Evolutionary conservation across 345 rosid genomes (phyloP), one percentile per base, ranked within the genome.

Genomic region (Eucalyptus pumila): DNA sequence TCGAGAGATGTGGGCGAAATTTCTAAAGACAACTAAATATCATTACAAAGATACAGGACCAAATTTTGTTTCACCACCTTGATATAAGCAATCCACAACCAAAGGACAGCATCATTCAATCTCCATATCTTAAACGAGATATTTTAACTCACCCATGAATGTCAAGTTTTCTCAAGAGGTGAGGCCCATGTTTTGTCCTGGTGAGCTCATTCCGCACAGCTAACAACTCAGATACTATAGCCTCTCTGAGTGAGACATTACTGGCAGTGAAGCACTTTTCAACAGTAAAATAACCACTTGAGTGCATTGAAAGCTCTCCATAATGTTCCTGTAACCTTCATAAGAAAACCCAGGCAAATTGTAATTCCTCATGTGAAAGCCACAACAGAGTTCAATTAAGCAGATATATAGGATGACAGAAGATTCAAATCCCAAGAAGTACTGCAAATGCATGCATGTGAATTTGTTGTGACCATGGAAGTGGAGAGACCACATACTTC

Each of bases 281-380:
- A 88, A 97, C 94, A 15, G 97, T 95, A 91, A 96, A 97, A 89
- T 98, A 96, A 90, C 99, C 97, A 24, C 98, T 96, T 5, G 95
- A 90, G 62, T 93, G 92, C 92, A 92, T 89, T 27, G 98, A 91
- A 88, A 97, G 95, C 92, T 95, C 97, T 37, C 97, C 98, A 93
- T 96, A 96, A 91, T 95, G 95, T 91, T 97, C 98, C 80, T 93
- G 94, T 88, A 96, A 90, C 97, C 99, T 96, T 91, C 86, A 85
- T 80, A 37, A 26, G 58, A 40, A 89, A 87, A 90, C 87, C 34
- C 65, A 62, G 52, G 54, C 44, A 48, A 87, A 62, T 58, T 23
- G 52, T 60, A 67, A 32, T 47, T 69, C 85, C 85, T 76, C 2
- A 76, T 37, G 27, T 6, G 30, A 40, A 76, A 40, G 47, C 30